phyloP scores from a whole-genome alignment of 306 rosid species.

The Astragalus membranaceus region DNA sequence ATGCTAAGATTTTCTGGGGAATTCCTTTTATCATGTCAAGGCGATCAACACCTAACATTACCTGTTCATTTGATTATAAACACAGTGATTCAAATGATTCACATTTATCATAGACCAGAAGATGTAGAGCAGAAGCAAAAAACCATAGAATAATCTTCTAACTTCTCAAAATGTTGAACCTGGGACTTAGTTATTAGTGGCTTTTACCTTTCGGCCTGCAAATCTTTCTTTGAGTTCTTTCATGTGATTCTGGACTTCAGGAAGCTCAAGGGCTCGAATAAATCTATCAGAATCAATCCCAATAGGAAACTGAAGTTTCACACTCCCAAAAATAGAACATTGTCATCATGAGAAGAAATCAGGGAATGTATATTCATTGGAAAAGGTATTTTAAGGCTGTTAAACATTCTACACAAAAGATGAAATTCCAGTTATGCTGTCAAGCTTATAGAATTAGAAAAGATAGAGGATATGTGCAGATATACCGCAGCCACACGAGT shows the following conservation, averaged over 20 bases:
- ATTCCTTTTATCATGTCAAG: conserved; percentile 99
- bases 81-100: conserved; percentile 20
- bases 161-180: not conserved
- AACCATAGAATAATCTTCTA: no score
- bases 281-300: conserved; percentile 91
- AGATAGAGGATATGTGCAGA: conserved; percentile 19
- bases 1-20: conserved; percentile 90
- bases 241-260: conserved; percentile 81
- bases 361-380: conserved; percentile 17
- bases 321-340: conserved; percentile 23
- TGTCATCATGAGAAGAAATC: conserved; percentile 26
- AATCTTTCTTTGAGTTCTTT: conserved; percentile 81
- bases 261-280: conserved; percentile 73
- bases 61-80: conserved; percentile 49
- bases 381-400: conserved; percentile 8
- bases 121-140: no score
- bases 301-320: conserved; percentile 80
- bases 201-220: conserved; percentile 78
- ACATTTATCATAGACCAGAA: not conserved
- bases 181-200: not conserved
- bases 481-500: conserved; percentile 97
- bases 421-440: conserved; percentile 8
- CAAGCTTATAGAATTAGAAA: not conserved
- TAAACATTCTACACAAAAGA: not conserved
- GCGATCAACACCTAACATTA: conserved; percentile 93